Percentiles rank a stretch among this genome's conserved stretches.
These are phyloP conservation scores for Hyaloscypha hepaticicola DNA, from an alignment of 495 filamentous ascomycete genomes.

Conservation along the genomic window DNA sequence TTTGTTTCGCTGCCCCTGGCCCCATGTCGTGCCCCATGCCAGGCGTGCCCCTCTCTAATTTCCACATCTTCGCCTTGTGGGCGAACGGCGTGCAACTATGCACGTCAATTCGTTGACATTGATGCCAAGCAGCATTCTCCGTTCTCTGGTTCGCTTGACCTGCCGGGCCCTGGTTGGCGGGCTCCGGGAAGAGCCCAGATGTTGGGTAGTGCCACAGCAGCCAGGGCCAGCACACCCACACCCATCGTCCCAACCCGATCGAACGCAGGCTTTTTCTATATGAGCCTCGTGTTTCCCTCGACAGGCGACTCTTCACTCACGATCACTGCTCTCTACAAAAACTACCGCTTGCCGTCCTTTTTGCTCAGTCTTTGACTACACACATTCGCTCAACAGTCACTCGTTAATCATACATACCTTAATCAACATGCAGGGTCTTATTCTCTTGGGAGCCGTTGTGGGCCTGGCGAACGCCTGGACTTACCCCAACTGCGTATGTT, in stretches of 20 bases:
- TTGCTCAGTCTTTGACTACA: not conserved
- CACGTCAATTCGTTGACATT: not conserved
- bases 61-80: not conserved
- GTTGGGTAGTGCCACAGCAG: not conserved
- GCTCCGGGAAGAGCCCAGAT: not conserved
- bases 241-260: not conserved
- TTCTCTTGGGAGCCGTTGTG: constrained; percentile 24
- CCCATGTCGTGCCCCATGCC: not conserved
- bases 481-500: constrained; percentile 37
- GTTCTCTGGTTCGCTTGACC: too few relatives aligned
- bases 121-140: not conserved
- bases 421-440: constrained; percentile 10
- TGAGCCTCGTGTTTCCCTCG: not conserved
- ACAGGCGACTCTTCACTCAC: not conserved
- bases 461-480: constrained; percentile 30
- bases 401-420: not conserved
- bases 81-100: not conserved
- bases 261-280: not conserved
- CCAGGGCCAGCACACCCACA: not conserved
- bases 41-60: not conserved
- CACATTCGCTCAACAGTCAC: not conserved
- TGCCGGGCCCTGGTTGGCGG: not conserved
- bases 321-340: not conserved
- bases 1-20: not conserved
- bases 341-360: not conserved